Conservation (phyloP, 2,329 filamentous ascomycete genomes). For the Grosmannia serpens region DNA sequence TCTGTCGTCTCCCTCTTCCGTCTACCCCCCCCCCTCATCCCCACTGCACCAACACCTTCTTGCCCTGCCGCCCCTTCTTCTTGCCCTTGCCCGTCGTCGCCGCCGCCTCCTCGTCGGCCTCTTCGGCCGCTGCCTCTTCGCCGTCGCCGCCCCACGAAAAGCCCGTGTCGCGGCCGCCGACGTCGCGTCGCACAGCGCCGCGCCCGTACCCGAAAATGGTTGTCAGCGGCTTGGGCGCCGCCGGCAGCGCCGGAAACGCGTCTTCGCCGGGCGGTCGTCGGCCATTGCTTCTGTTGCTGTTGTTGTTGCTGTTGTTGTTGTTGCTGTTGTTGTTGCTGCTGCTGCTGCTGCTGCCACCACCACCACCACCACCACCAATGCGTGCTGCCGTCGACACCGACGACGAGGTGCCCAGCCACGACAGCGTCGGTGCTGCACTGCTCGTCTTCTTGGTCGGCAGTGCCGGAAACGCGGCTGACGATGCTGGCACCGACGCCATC, state of each 20-base stretch:
- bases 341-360: too few relatives aligned
- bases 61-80: slow-evolving; percentile 47
- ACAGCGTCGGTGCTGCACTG: not conserved
- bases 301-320: too few relatives aligned
- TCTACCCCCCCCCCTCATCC: slow-evolving; percentile 25
- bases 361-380: too few relatives aligned
- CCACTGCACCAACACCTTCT: slow-evolving; percentile 53
- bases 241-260: slow-evolving; percentile 72
- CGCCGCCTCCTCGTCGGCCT: slow-evolving; percentile 14
- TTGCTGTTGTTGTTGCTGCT: too few relatives aligned
- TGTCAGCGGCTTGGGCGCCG: slow-evolving; percentile 57
- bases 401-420: slow-evolving; percentile 11
- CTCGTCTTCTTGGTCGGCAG: slow-evolving; percentile 20
- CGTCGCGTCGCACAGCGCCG: slow-evolving; percentile 43
- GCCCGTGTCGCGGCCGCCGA: slow-evolving; percentile 33
- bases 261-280: slow-evolving; percentile 30
- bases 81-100: slow-evolving; percentile 28
- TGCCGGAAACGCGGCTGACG: slow-evolving; percentile 32
- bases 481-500: slow-evolving; percentile 3
- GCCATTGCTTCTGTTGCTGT: not conserved
- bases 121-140: slow-evolving; percentile 15
- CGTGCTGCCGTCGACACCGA: slow-evolving; percentile 4
- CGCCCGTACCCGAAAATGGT: slow-evolving; percentile 51
- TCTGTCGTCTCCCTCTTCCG: not conserved
- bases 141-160: slow-evolving; percentile 39